Conservation (phyloP, 1,139 yeast species). For the Arxiozyma telluris region DNA sequence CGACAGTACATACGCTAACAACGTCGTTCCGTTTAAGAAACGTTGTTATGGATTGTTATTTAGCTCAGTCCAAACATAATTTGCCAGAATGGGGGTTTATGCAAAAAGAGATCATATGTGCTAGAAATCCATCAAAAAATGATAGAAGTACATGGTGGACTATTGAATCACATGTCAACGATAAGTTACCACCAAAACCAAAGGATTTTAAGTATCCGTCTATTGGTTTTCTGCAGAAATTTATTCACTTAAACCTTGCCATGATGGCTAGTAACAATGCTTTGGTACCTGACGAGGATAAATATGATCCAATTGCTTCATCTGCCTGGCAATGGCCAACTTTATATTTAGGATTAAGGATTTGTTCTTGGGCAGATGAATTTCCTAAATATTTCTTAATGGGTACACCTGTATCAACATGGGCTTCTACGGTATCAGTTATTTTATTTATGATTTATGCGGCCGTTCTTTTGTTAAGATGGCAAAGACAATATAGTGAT, state of each 20-base stretch:
- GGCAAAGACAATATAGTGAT: slow-evolving; percentile 87
- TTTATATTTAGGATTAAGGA: slow-evolving; percentile 80
- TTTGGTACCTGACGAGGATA: slow-evolving; percentile 83
- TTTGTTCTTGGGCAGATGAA: slow-evolving; percentile 89
- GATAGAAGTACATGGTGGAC: slow-evolving; percentile 99
- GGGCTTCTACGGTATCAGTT: slow-evolving; percentile 77
- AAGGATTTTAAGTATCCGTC: slow-evolving; percentile 69
- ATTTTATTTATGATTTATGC: slow-evolving; percentile 50
- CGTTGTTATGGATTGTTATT: slow-evolving; percentile 66
- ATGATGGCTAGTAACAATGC: slow-evolving; percentile 99
- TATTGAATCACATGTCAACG: slow-evolving; percentile 76
- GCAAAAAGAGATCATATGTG: slow-evolving; percentile 92
- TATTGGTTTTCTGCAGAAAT: slow-evolving; percentile 79
- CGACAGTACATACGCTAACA: slow-evolving; percentile 74
- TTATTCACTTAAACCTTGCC: slow-evolving; percentile 85
- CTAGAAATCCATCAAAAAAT: slow-evolving; percentile 62
- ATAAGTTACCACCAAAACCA: slow-evolving; percentile 60
- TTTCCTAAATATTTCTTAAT: slow-evolving; percentile 76
- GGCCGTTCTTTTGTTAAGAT: slow-evolving; percentile 58
- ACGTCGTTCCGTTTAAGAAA: slow-evolving; percentile 73
- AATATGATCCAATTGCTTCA: slow-evolving; percentile 85
- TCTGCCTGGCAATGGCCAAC: slow-evolving; percentile 99
- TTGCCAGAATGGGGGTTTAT: slow-evolving; percentile 98
- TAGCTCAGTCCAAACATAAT: slow-evolving; percentile 69
- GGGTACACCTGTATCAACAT: slow-evolving; percentile 90